phyloP scores from a whole-genome alignment of 768 basidiomycete species.

The Rhodotorula babjevae region DNA sequence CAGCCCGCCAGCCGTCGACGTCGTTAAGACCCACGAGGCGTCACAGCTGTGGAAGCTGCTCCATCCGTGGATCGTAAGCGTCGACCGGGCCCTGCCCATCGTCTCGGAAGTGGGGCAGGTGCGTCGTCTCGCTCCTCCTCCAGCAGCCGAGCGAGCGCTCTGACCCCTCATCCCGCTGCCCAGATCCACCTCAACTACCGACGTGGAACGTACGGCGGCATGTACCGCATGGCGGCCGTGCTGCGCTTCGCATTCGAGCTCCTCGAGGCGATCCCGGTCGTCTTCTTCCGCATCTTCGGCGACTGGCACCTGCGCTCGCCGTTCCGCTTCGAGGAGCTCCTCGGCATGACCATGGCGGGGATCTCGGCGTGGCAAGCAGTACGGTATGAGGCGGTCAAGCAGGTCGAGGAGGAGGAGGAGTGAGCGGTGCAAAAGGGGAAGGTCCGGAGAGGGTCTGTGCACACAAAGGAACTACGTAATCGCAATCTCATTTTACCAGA shows the following conservation, averaged over 20 bases:
- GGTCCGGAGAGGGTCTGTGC: too few species aligned
- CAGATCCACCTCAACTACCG: slow-evolving; percentile 1
- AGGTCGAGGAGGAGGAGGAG: slow-evolving; percentile 7
- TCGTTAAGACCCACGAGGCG: neutral
- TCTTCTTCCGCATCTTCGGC: neutral
- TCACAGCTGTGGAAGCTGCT: neutral
- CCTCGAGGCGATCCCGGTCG: neutral
- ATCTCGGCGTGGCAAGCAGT: neutral
- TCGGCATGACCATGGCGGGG: neutral
- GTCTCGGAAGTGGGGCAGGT: neutral
- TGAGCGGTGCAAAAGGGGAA: neutral
- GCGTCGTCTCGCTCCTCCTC: too few species aligned
- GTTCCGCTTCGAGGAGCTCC: neutral
- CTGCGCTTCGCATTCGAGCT: neutral
- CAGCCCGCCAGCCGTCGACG: too few species aligned
- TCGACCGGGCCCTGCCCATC: neutral
- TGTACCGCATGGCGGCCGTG: neutral
- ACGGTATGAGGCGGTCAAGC: neutral
- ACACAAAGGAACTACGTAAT: too few species aligned
- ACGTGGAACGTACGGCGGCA: neutral
- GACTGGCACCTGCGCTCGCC: neutral
- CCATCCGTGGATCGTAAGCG: neutral
- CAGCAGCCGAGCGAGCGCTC: too few species aligned
- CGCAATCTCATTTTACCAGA: too few species aligned
- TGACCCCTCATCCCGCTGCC: too few species aligned